Evolutionary conservation across 2,329 filamentous ascomycete genomes (phyloP).

Genomic region (Cladosporium sp.): DNA sequence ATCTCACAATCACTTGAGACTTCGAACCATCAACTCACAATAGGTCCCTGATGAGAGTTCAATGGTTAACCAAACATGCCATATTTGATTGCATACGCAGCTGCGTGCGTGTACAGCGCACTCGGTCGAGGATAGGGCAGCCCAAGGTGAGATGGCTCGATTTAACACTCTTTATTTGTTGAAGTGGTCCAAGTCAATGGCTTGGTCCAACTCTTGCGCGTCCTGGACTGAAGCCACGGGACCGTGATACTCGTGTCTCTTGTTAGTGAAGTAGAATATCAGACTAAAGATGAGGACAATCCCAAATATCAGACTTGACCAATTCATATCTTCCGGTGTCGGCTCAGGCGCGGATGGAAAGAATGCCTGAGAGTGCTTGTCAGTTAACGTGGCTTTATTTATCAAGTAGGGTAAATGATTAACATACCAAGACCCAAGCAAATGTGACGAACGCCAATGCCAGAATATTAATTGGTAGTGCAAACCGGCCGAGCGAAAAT

Average conservation of each 20-base stretch:
- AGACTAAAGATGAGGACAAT: conserved; percentile 9
- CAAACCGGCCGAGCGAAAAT: conserved; percentile 30
- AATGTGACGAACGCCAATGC: conserved; percentile 17
- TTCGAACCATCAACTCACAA: no score
- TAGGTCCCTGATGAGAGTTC: no score
- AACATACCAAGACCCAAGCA: conserved; percentile 15
- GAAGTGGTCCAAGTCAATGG: neutral
- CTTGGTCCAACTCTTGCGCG: conserved; percentile 1
- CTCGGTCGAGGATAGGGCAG: no score
- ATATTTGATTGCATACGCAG: no score
- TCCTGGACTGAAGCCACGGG: neutral
- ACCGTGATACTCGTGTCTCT: conserved; percentile 2
- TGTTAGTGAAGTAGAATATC: neutral
- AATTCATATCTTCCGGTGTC: conserved; percentile 19
- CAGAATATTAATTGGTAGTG: conserved; percentile 17
- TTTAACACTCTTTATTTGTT: neutral
- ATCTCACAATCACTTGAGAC: no score
- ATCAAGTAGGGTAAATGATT: conserved; percentile 4
- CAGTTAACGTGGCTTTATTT: neutral
- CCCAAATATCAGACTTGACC: conserved; percentile 21
- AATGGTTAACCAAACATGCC: no score
- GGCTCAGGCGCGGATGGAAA: conserved; percentile 24
- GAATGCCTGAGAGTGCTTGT: conserved; percentile 14
- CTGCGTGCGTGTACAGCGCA: no score
- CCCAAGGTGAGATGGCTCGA: neutral